These are phyloP conservation scores for Pneumocystis sp. DNA, from an alignment of 1,139 yeast genomes.

Conservation along the genomic window DNA sequence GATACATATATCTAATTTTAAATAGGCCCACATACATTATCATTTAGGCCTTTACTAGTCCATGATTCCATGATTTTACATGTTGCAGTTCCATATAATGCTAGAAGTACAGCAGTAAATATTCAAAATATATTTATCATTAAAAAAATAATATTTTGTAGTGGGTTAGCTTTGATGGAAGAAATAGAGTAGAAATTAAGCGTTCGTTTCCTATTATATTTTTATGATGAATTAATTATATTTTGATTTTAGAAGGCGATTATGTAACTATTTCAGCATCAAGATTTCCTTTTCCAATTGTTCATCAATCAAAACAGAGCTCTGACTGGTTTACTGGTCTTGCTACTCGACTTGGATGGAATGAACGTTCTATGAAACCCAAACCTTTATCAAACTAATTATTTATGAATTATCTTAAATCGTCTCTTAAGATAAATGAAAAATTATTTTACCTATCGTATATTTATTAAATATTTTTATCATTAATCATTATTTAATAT, in stretches of 20 bases:
- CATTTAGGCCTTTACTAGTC: slow-evolving; percentile 66
- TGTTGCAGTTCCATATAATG: slow-evolving; percentile 51
- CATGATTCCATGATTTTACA: slow-evolving; percentile 57
- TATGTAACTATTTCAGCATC: slow-evolving; percentile 59
- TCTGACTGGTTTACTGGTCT: slow-evolving; percentile 38
- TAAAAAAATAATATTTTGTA: background rate
- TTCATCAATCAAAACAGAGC: slow-evolving; percentile 31
- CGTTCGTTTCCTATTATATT: slow-evolving; percentile 13
- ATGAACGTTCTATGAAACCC: slow-evolving; percentile 26
- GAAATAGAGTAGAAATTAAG: slow-evolving; percentile 48
- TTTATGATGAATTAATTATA: background rate
- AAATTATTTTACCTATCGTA: background rate
- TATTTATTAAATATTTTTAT: background rate
- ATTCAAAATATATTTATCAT: background rate
- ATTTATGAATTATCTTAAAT: background rate
- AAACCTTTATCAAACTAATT: slow-evolving; percentile 10
- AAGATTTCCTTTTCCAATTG: slow-evolving; percentile 61
- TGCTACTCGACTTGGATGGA: slow-evolving; percentile 39
- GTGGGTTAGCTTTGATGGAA: slow-evolving; percentile 75
- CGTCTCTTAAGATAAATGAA: background rate
- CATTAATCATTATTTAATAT: background rate
- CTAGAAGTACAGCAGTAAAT: slow-evolving; percentile 43
- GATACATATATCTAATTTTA: background rate
- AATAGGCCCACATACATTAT: slow-evolving; percentile 49
- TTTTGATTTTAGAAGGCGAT: slow-evolving; percentile 33